phyloP scores from a whole-genome alignment of 2,329 filamentous ascomycete genomes.

The Aspergillus tubingensis region DNA sequence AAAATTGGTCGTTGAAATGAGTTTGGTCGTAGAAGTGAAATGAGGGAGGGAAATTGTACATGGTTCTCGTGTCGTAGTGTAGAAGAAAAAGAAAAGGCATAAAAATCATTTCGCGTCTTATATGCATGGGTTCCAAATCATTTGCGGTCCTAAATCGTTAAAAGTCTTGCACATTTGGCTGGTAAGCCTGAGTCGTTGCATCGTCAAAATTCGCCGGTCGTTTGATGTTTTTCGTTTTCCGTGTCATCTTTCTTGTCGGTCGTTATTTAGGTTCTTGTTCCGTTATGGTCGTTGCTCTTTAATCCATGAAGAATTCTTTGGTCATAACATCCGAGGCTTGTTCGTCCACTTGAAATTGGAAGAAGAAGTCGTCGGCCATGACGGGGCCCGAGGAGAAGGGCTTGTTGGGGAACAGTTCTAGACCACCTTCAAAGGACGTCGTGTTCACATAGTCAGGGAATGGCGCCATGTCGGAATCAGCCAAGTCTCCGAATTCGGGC shows the following conservation, averaged over 20 bases:
- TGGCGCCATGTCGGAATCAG: constrained; percentile 31
- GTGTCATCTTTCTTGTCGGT: constrained; percentile 1
- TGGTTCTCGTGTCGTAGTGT: constrained; percentile 22
- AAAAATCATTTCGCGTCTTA: constrained; percentile 16
- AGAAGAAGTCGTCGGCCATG: constrained; percentile 39
- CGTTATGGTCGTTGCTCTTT: constrained; percentile 7
- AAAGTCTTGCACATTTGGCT: constrained; percentile 20
- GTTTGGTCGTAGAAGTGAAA: constrained; percentile 10
- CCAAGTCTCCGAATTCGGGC: constrained; percentile 34
- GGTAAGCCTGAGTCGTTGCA: constrained; percentile 18
- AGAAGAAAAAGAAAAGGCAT: not conserved
- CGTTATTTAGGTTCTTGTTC: not conserved
- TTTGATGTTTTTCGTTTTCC: constrained; percentile 6
- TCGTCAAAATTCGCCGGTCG: constrained; percentile 17
- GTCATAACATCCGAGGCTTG: constrained; percentile 27
- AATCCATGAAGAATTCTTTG: constrained; percentile 28
- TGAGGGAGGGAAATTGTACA: constrained; percentile 21
- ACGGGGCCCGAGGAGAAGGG: constrained; percentile 25
- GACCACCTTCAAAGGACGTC: constrained; percentile 36
- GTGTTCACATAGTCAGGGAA: constrained; percentile 39
- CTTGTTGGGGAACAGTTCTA: constrained; percentile 38
- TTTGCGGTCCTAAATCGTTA: constrained; percentile 24
- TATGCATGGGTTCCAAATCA: constrained; percentile 22
- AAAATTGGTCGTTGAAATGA: constrained; percentile 14
- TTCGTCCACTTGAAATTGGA: constrained; percentile 42